Evolutionary conservation across 208 protist genomes (phyloP).

Genomic region (Naegleria fowleri): DNA sequence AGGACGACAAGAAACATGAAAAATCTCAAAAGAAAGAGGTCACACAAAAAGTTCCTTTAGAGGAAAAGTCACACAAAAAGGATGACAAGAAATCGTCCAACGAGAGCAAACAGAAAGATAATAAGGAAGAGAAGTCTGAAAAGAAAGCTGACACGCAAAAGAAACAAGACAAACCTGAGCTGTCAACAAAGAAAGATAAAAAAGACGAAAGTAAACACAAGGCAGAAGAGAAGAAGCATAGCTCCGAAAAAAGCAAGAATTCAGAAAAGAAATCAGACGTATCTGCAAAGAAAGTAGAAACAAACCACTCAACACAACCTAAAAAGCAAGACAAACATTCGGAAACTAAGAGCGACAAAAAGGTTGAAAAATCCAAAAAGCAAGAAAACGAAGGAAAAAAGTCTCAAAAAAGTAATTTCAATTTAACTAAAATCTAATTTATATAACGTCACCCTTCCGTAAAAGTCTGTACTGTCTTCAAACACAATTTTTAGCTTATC

Average conservation of each 20-base stretch:
- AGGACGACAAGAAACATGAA: not conserved
- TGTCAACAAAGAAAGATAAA: not conserved
- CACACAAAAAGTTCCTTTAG: not conserved
- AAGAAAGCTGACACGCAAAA: not conserved
- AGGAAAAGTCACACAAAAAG: not conserved
- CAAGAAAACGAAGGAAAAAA: no score
- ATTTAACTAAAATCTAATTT: slow-evolving; percentile 18
- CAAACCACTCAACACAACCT: not conserved
- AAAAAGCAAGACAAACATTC: no score
- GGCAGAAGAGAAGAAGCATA: not conserved
- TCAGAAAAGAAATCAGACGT: not conserved
- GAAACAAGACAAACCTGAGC: not conserved
- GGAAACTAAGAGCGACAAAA: no score
- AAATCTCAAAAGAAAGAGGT: not conserved
- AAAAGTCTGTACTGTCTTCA: slow-evolving; percentile 4
- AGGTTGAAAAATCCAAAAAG: no score
- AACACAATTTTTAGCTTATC: slow-evolving; percentile 12
- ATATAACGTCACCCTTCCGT: slow-evolving; percentile 17
- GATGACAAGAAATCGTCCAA: not conserved
- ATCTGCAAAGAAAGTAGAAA: not conserved
- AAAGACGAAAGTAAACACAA: not conserved
- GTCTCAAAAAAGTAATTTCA: not conserved
- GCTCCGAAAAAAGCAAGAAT: no score
- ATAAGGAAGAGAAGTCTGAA: not conserved
- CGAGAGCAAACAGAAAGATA: not conserved